Percentiles rank a stretch among this genome's conserved stretches.
Evolutionary conservation across 75 land plant species (phyloP).

Genomic region (Pseudotsuga menziesii): DNA sequence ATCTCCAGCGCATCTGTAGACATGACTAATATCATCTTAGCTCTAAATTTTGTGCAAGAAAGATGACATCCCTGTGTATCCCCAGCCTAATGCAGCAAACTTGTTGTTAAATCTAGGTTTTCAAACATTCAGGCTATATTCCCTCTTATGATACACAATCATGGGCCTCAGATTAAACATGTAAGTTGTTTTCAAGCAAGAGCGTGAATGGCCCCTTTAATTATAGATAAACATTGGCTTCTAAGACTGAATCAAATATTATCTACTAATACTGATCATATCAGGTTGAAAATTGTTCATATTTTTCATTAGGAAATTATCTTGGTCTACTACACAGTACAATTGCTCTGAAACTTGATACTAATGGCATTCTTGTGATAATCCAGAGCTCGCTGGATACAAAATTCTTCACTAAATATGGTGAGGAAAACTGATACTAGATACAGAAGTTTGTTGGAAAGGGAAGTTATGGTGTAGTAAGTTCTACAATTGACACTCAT

Average conservation of each 20-base stretch:
- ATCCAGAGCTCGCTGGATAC: constrained; percentile 53
- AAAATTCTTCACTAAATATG: constrained; percentile 91
- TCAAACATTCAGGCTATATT: neutral
- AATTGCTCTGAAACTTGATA: neutral
- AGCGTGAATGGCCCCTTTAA: neutral
- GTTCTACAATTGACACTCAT: constrained; percentile 76
- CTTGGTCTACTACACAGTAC: neutral
- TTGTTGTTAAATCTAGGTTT: neutral
- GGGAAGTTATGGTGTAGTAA: constrained; percentile 92
- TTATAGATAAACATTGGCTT: neutral
- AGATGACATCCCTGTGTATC: too few relatives aligned
- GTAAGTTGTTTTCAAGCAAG: neutral
- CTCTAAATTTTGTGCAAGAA: too few relatives aligned
- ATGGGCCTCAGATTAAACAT: neutral
- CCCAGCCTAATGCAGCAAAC: too few relatives aligned
- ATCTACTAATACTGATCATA: neutral
- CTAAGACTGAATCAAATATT: neutral
- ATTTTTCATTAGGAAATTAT: neutral
- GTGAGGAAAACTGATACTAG: constrained; percentile 75
- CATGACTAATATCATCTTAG: too few relatives aligned
- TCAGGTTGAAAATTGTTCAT: neutral
- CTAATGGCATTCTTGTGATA: neutral
- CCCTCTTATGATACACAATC: neutral
- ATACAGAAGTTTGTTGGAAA: constrained; percentile 84
- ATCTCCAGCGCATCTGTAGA: too few relatives aligned